Conservation (phyloP, 176 grass and related monocot species). For the Eragrostis curvula region DNA sequence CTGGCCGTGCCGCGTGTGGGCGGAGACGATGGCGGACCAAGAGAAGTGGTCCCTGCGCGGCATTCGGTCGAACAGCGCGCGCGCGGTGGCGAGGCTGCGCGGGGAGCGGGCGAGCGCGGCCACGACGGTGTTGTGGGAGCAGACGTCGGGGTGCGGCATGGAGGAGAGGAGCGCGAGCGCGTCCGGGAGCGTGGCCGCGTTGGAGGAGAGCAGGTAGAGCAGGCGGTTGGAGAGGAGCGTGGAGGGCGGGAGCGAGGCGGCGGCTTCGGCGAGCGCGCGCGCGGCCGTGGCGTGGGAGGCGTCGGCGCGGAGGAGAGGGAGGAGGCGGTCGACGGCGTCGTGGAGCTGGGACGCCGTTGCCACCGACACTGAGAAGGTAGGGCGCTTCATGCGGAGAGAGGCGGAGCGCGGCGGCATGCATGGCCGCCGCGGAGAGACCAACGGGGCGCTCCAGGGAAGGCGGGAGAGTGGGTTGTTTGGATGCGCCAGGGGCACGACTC, state of each 20-base stretch:
- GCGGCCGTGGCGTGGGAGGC: constrained; percentile 51
- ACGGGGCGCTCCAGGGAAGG: too few species aligned
- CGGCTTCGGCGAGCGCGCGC: constrained; percentile 47
- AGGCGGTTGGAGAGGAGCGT: constrained; percentile 67
- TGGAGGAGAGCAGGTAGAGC: constrained; percentile 62
- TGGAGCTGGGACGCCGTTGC: constrained; percentile 50
- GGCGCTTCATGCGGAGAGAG: constrained; percentile 15
- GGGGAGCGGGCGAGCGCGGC: constrained; percentile 57
- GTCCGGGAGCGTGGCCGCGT: constrained; percentile 52
- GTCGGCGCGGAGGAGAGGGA: constrained; percentile 45
- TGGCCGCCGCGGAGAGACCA: background rate
- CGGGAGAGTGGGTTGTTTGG: constrained; percentile 5
- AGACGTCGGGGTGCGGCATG: constrained; percentile 52
- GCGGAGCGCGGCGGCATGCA: constrained; percentile 21
- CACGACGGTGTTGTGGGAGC: constrained; percentile 81
- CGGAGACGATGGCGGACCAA: constrained; percentile 77
- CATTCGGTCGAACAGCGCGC: constrained; percentile 72
- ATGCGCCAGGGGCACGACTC: background rate
- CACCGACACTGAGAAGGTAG: constrained; percentile 58
- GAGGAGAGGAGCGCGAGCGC: constrained; percentile 62
- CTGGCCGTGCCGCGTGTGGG: constrained; percentile 57
- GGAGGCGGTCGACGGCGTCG: constrained; percentile 63
- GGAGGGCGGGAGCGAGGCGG: constrained; percentile 45
- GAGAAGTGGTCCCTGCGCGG: constrained; percentile 75
- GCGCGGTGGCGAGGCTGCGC: constrained; percentile 52